Base-by-base conservation (phyloP, 2,329 filamentous ascomycete species). In the Xylariaceae sp. region DNA sequence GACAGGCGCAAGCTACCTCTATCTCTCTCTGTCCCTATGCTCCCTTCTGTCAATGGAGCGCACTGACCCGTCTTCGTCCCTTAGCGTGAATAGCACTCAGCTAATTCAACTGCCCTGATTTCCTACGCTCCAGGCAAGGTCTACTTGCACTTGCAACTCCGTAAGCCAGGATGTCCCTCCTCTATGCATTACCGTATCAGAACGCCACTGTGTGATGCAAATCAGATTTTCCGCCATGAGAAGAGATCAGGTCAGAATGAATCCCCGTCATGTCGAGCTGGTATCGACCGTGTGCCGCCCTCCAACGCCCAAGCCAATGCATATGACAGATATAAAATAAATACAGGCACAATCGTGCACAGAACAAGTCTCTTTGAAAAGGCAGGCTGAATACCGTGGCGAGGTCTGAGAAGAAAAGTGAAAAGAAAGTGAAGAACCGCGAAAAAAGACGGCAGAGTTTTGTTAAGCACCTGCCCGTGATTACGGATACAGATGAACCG, bases 231-330 rank as follows among this genome's bases (percentile, higher is more conserved):
- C 34, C 50, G 35, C 52, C 47, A 46, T 43, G 44, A 49, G 31
- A 44, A 60, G 11, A 45, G 47, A 54, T 6, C 53, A 57, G 54
- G 50, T 32, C 48, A 52, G 54, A 59, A 61, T 53, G 47, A 49
- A 56, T 57, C 64, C 63, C 56, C 54, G 55, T 55, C 57, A 53
- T 50, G 60, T 62, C 60, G 62, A 62, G 30, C 47, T 50, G 42
- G 12, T 60, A 47, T 62, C 62, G 62, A 64, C 62, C 54, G 47
- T 63, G 61, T 63, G 58, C 59, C 58, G 37, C 59, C 60, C 44
- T 55, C 37, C 35, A 67, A 67, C 64, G 64, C 65, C 65, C 31
- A 51, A 57, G 59, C 61, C 57, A 58, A 67, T 67, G 65, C 65
- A 62, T 55, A 59, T 62, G 32, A 60, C 35, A 32, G 37, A 50